phyloP scores from a whole-genome alignment of 495 filamentous ascomycete genomes.

The Neurospora africana region DNA sequence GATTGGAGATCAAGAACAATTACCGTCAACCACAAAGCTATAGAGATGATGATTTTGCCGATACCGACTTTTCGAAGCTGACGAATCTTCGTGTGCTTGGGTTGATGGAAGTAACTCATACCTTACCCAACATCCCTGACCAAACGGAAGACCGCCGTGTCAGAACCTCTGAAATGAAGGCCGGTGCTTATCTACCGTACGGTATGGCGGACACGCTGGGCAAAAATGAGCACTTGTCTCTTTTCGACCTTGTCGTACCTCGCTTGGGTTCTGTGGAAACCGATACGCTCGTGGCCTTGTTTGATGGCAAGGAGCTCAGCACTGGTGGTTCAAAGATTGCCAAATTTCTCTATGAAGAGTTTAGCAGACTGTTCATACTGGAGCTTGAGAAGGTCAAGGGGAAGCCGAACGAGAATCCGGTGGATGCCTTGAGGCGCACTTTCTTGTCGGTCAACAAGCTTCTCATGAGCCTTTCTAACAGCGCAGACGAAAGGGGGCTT shows the following conservation, averaged over 20 bases:
- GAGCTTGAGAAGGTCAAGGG: constrained; percentile 63
- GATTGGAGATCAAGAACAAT: constrained; percentile 75
- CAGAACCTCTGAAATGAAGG: constrained; percentile 84
- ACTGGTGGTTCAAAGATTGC: constrained; percentile 88
- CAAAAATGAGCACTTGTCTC: constrained; percentile 85
- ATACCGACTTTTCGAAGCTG: constrained; percentile 85
- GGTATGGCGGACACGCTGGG: constrained; percentile 98
- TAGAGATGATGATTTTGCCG: constrained; percentile 44
- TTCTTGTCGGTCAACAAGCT: constrained; percentile 92
- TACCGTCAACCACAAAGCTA: constrained; percentile 36
- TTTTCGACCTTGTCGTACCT: constrained; percentile 95
- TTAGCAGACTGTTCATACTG: constrained; percentile 68
- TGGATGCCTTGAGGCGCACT: constrained; percentile 73
- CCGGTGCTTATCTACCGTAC: constrained; percentile 69
- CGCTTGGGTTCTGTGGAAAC: constrained; percentile 83
- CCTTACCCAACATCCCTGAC: constrained; percentile 81
- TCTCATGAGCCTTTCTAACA: constrained; percentile 75
- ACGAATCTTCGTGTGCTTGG: constrained; percentile 81
- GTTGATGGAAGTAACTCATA: constrained; percentile 93
- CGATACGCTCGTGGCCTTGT: constrained; percentile 85
- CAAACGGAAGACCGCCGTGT: constrained; percentile 92
- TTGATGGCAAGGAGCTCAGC: constrained; percentile 80
- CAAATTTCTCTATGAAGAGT: constrained; percentile 92
- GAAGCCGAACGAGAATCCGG: constrained; percentile 52
- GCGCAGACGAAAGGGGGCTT: constrained; percentile 58